Base-by-base conservation (phyloP, 805 yeast genomes). In the Scheffersomyces amazonensis region DNA sequence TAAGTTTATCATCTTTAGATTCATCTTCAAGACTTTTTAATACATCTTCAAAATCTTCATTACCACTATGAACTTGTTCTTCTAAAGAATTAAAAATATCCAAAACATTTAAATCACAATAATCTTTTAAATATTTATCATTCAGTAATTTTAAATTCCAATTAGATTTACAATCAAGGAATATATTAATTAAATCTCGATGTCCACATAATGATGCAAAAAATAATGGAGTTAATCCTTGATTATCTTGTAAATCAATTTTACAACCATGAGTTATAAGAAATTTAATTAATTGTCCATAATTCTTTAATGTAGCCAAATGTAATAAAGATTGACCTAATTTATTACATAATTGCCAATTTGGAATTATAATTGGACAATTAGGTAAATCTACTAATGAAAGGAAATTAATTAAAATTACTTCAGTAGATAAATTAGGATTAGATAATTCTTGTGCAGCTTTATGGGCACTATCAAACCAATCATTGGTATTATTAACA, bases 281-380 rank as follows among this genome's bases (percentile, higher is more conserved):
- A 19, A 81, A 81, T 17, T 75, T 64, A 13, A 79, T 76, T 38
- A 93, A 69, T 23, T 74, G 71, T 30, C 65, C 58, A 51, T 87
- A 86, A 16, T 91, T 91, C 53, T 83, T 80, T 41, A 86, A 58
- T 9, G 89, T 75, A 1, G 98, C 89, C 44, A 93, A 70, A 61
- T 93, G 99, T 36, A 93, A 65, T 71, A 93, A 70, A 0, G 95
- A 81, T 58, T 93, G 96, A 12, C 96, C 96, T 54, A 87, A 87
- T 20, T 63, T 46, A 42, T 90, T 93, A 50, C 89, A 80, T 47
- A 89, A 71, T 19, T 87, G 88, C 80, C 93, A 78, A 54, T 88
- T 87, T 16, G 91, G 87, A 13, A 71, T 65, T 34, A 68, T 76
- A 29, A 68, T 67, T 51, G 73, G 83, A 49, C 79, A 82, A 62